Percentiles rank a stretch among this genome's conserved stretches.
Evolutionary conservation across 2,329 filamentous ascomycete genomes (phyloP).

Genomic region (Onygena corvina): DNA sequence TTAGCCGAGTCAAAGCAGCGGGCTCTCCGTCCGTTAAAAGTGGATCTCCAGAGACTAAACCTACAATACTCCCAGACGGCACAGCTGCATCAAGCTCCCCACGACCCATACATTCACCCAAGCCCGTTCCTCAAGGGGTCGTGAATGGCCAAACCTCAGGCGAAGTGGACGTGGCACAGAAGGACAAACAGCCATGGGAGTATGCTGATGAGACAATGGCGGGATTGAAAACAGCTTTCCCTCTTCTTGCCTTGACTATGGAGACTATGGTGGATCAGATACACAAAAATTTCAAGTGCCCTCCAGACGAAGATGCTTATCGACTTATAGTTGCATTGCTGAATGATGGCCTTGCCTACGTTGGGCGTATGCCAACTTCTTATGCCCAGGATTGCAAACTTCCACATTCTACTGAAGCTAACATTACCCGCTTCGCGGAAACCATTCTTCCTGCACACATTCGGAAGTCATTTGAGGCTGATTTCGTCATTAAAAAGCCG

Average conservation of each 20-base stretch:
- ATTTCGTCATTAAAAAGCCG: conserved; percentile 89
- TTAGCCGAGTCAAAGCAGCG: conserved; percentile 51
- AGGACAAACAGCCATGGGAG: conserved; percentile 66
- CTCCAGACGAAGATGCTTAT: conserved; percentile 95
- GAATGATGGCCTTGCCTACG: conserved; percentile 88
- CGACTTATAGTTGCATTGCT: conserved; percentile 91
- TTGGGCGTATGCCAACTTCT: conserved; percentile 71
- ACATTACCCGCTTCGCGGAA: conserved; percentile 93
- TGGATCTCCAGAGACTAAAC: conserved; percentile 19
- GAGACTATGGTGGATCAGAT: conserved; percentile 99
- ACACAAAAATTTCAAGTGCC: conserved; percentile 97
- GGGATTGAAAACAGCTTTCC: conserved; percentile 91
- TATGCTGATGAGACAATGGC: conserved; percentile 92
- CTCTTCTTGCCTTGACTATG: conserved; percentile 90
- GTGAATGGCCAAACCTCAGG: conserved; percentile 10
- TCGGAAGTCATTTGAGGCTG: conserved; percentile 89
- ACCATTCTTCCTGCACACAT: conserved; percentile 92
- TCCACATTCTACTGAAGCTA: conserved; percentile 78
- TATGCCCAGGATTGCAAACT: conserved; percentile 89
- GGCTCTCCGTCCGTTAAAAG: conserved; percentile 27
- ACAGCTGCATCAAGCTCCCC: conserved; percentile 34
- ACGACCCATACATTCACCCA: not conserved
- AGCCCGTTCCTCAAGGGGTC: not conserved
- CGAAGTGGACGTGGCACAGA: conserved; percentile 25
- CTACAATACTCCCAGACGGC: conserved; percentile 16